Conservation (phyloP, 306 rosid species). For the Fragaria vesca region DNA sequence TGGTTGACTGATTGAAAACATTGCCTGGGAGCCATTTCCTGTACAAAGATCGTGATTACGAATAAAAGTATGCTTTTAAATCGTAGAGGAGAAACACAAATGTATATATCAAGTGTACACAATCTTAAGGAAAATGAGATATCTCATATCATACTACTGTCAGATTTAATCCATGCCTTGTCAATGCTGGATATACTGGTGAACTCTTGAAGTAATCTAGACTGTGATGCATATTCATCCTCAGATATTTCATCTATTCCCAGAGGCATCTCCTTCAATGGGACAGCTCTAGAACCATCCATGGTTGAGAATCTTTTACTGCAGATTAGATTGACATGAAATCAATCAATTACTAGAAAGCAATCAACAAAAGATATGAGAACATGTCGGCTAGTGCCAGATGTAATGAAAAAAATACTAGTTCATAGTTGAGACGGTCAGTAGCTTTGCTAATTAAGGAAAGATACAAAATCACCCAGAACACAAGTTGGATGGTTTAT, state of each 20-base stretch:
- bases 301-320: slow-evolving; percentile 43
- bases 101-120: background rate
- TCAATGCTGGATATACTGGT: slow-evolving; percentile 56
- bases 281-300: slow-evolving; percentile 43
- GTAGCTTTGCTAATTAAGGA: no score
- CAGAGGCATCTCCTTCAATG: slow-evolving; percentile 41
- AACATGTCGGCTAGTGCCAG: no score
- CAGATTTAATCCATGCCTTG: slow-evolving; percentile 67
- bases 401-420: no score
- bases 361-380: background rate
- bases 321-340: slow-evolving; percentile 4
- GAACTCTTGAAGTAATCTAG: slow-evolving; percentile 68
- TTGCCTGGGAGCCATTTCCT: slow-evolving; percentile 53
- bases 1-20: slow-evolving; percentile 60
- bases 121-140: background rate
- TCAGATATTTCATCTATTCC: slow-evolving; percentile 54
- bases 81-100: background rate
- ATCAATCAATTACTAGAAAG: background rate
- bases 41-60: background rate
- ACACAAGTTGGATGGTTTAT: no score
- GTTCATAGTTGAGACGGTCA: no score
- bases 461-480: no score
- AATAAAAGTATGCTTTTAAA: background rate
- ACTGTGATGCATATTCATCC: slow-evolving; percentile 58
- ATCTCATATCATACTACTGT: slow-evolving; percentile 34